A percentile compares a stretch with the other conserved stretches of the same genome.
phyloP scores from a whole-genome alignment of 257 asterid species.

The Solanum etuberosum region DNA sequence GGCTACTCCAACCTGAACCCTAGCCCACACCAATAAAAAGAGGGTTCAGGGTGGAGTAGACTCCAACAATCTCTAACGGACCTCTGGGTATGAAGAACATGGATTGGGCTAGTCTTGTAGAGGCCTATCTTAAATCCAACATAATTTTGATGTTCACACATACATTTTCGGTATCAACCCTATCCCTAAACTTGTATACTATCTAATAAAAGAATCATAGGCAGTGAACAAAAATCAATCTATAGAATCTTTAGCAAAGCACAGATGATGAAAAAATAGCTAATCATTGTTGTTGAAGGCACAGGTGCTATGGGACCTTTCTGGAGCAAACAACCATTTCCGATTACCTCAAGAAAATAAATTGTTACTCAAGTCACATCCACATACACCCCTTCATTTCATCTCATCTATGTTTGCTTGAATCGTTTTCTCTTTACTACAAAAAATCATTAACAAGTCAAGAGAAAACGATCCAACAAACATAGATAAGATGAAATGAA shows the following conservation, averaged over 20 bases:
- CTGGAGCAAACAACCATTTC: constrained; percentile 51
- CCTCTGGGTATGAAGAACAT: not conserved
- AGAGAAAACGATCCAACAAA: no score
- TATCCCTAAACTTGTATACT: not conserved
- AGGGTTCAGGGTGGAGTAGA: no score
- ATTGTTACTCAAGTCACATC: constrained; percentile 26
- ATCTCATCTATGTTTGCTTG: not conserved
- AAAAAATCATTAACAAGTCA: no score
- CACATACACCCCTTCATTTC: not conserved
- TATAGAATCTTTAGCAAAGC: not conserved
- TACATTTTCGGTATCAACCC: not conserved
- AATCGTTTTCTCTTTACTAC: not conserved
- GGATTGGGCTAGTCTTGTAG: not conserved
- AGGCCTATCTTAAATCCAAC: not conserved
- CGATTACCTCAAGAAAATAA: constrained; percentile 68
- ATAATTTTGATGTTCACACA: not conserved
- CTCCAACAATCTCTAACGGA: not conserved
- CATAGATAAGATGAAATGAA: not conserved
- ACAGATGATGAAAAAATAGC: constrained; percentile 32
- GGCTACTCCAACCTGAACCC: no score
- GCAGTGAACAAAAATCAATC: not conserved
- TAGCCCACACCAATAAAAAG: no score
- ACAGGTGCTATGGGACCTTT: constrained; percentile 72
- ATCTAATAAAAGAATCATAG: not conserved
- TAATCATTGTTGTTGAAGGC: constrained; percentile 81